Conservation (phyloP, 805 yeast genomes). For the Candida taoyuanica region DNA sequence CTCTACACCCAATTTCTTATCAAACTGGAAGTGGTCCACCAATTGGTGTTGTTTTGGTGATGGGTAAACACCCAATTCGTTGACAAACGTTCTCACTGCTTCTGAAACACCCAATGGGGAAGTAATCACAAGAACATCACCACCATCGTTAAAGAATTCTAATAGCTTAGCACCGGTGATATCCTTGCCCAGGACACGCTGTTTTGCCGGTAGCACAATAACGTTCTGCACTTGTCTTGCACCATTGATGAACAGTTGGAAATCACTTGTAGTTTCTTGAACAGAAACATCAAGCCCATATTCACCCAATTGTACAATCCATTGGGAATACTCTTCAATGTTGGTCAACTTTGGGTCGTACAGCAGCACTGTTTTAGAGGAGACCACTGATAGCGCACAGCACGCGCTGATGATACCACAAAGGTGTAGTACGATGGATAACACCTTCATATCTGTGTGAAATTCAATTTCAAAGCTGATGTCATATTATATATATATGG, state of each 20-base stretch:
- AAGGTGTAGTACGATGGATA: background rate
- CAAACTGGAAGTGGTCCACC: slow-evolving; percentile 57
- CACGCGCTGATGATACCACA: slow-evolving; percentile 8
- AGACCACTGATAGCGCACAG: slow-evolving; percentile 15
- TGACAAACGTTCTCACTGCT: slow-evolving; percentile 59
- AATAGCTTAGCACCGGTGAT: slow-evolving; percentile 48
- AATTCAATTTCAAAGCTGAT: no score
- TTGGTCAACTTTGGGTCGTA: slow-evolving; percentile 24
- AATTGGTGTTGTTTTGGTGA: slow-evolving; percentile 68
- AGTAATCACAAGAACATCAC: slow-evolving; percentile 66
- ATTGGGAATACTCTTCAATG: slow-evolving; percentile 7
- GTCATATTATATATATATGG: no score
- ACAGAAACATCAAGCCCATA: slow-evolving; percentile 34
- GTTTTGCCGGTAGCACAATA: slow-evolving; percentile 54
- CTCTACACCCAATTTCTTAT: slow-evolving; percentile 27
- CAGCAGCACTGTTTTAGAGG: slow-evolving; percentile 17
- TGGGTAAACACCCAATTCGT: slow-evolving; percentile 79
- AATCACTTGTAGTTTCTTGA: slow-evolving; percentile 21
- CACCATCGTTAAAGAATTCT: slow-evolving; percentile 59
- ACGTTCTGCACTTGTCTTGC: slow-evolving; percentile 49
- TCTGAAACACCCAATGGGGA: slow-evolving; percentile 51
- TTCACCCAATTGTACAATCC: slow-evolving; percentile 10
- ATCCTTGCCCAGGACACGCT: slow-evolving; percentile 37
- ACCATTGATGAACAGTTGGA: slow-evolving; percentile 37
- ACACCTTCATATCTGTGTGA: background rate